phyloP scores from a whole-genome alignment of 1,139 yeast genomes.

The Candida gigantensis region DNA sequence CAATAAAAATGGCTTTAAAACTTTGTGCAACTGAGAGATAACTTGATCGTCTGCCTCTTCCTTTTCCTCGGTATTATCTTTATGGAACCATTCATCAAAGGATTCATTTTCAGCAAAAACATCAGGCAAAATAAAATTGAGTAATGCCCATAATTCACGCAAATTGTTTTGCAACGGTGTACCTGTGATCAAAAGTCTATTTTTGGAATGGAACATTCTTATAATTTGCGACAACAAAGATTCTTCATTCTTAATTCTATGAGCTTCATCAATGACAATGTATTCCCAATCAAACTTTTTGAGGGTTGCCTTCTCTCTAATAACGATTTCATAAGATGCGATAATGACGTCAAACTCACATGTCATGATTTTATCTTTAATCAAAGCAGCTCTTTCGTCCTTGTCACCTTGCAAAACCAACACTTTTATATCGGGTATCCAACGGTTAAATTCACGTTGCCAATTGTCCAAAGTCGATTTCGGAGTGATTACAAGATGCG shows the following conservation, averaged over 20 bases:
- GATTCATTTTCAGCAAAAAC: constrained; percentile 73
- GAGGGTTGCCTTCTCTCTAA: constrained; percentile 66
- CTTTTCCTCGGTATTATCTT: constrained; percentile 23
- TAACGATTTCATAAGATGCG: constrained; percentile 76
- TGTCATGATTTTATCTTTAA: constrained; percentile 50
- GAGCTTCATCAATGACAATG: constrained; percentile 79
- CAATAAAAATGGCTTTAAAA: constrained; percentile 71
- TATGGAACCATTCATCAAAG: constrained; percentile 72
- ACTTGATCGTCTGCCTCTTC: constrained; percentile 48
- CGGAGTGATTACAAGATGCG: constrained; percentile 74
- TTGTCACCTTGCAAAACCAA: constrained; percentile 74
- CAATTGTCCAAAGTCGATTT: constrained; percentile 81
- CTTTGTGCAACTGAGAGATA: constrained; percentile 86
- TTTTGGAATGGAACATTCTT: constrained; percentile 67
- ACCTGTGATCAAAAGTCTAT: constrained; percentile 74
- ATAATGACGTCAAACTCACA: constrained; percentile 74
- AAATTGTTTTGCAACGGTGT: constrained; percentile 79
- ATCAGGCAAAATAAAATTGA: constrained; percentile 75
- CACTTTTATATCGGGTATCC: constrained; percentile 78
- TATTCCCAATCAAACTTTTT: constrained; percentile 73
- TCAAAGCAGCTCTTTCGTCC: constrained; percentile 56
- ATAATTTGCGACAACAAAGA: constrained; percentile 74
- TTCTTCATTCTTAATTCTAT: constrained; percentile 77
- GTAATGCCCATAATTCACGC: constrained; percentile 78
- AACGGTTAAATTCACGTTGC: constrained; percentile 72